Conservation (phyloP, 2,329 filamentous ascomycete species). For the Endoconidiophora laricicola region DNA sequence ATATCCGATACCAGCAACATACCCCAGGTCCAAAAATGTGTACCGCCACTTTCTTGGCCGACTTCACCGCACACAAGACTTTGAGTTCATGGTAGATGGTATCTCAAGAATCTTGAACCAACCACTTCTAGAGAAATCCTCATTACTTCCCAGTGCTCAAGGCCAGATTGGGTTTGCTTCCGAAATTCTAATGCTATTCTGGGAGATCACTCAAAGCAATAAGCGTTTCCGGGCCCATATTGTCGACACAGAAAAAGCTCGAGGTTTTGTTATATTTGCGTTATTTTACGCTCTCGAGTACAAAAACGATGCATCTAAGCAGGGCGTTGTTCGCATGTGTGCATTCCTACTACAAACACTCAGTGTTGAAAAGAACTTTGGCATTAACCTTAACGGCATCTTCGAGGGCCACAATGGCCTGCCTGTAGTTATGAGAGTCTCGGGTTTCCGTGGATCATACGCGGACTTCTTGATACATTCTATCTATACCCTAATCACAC, state of each 20-base stretch:
- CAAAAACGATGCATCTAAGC: conserved; percentile 69
- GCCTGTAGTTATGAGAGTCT: conserved; percentile 63
- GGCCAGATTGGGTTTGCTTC: conserved; percentile 48
- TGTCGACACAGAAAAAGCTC: conserved; percentile 81
- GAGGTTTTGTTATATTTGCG: conserved; percentile 82
- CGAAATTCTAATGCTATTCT: conserved; percentile 93
- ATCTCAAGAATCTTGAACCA: conserved; percentile 88
- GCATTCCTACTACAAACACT: conserved; percentile 92
- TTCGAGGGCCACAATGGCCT: conserved; percentile 84
- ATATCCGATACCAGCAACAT: conserved; percentile 72
- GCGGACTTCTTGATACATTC: conserved; percentile 92
- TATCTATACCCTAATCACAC: conserved; percentile 80
- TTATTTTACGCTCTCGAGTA: conserved; percentile 88
- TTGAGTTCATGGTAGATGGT: conserved; percentile 90
- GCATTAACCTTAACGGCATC: conserved; percentile 69
- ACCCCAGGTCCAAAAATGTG: conserved; percentile 62
- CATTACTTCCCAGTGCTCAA: conserved; percentile 63
- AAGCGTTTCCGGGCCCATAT: conserved; percentile 94
- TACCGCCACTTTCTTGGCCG: conserved; percentile 86
- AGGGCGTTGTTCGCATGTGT: conserved; percentile 90
- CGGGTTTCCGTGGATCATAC: conserved; percentile 76
- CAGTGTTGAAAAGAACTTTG: conserved; percentile 84
- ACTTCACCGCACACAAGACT: conserved; percentile 84
- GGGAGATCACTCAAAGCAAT: conserved; percentile 95
- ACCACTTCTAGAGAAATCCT: conserved; percentile 72